Evolutionary conservation across 768 basidiomycete genomes (phyloP).

Genomic region (Lentinula boryana): DNA sequence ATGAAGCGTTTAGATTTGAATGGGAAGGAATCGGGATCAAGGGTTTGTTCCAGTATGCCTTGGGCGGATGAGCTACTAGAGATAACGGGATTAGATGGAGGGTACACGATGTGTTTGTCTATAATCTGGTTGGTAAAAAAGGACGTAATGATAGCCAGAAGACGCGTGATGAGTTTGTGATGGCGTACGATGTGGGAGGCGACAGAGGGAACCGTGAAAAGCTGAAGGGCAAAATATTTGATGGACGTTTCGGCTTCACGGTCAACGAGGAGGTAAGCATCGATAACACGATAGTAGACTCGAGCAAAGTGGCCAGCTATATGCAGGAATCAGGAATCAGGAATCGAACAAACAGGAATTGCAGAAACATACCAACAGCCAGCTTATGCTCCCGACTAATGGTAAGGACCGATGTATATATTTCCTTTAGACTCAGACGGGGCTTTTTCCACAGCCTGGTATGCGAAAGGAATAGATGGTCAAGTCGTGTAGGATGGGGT

Average conservation of each 20-base stretch:
- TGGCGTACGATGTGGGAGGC: constrained; percentile 71
- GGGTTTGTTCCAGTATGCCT: constrained; percentile 15
- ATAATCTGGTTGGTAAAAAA: constrained; percentile 91
- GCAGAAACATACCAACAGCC: constrained; percentile 57
- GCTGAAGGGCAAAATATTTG: constrained; percentile 87
- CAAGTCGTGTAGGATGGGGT: constrained; percentile 55
- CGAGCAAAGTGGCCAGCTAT: constrained; percentile 78
- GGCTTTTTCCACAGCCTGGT: constrained; percentile 83
- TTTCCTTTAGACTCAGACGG: constrained; percentile 72
- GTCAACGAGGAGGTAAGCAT: constrained; percentile 88
- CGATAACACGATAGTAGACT: constrained; percentile 82
- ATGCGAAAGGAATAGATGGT: constrained; percentile 77
- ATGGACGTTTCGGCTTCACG: constrained; percentile 94
- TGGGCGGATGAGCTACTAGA: neutral
- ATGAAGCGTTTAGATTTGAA: constrained; percentile 96
- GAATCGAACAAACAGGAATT: neutral
- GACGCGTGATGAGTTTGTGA: constrained; percentile 66
- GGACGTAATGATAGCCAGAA: constrained; percentile 79
- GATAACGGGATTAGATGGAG: constrained; percentile 17
- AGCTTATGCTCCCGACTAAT: constrained; percentile 71
- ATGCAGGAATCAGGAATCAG: neutral
- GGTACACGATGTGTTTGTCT: constrained; percentile 59
- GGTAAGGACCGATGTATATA: constrained; percentile 71
- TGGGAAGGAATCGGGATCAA: constrained; percentile 81
- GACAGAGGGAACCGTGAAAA: constrained; percentile 89